Evolutionary conservation across 441 rosid genomes (phyloP).

Genomic region (Gossypium davidsonii): DNA sequence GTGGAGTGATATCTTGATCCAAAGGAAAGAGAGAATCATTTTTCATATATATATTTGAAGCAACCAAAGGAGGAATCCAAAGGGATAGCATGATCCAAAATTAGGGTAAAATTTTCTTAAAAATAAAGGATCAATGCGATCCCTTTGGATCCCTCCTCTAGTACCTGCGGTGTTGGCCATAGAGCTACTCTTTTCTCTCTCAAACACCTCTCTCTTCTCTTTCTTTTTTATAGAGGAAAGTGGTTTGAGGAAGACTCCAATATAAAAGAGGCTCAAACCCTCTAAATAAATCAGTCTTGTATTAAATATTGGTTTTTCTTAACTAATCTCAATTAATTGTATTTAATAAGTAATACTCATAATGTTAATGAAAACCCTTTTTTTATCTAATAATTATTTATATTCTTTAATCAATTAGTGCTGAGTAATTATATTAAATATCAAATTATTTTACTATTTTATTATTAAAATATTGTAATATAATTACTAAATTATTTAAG

Average conservation of each 20-base stretch:
- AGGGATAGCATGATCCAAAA: conserved; percentile 95
- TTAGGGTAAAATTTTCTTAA: neutral
- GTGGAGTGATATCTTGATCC: neutral
- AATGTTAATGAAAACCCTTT: no score
- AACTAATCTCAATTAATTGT: no score
- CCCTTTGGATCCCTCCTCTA: conserved; percentile 95
- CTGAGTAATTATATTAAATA: no score
- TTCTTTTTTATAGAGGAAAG: conserved; percentile 24
- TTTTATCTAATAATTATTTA: no score
- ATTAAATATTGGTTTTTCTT: neutral
- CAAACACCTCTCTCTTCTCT: neutral
- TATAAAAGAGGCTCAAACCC: conserved; percentile 36
- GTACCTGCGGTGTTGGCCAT: conserved; percentile 25
- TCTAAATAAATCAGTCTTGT: no score
- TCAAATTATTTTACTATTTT: no score
- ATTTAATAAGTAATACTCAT: no score
- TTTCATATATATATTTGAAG: conserved; percentile 24
- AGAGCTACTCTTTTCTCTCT: neutral
- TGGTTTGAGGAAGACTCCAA: conserved; percentile 24
- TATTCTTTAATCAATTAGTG: no score
- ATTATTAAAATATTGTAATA: no score
- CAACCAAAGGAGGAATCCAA: conserved; percentile 89
- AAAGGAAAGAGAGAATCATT: neutral
- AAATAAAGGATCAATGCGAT: conserved; percentile 87
- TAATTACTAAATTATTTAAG: no score